Base-by-base conservation (phyloP, 2,329 filamentous ascomycete species). In the Cylindrodendrum hubeiense region DNA sequence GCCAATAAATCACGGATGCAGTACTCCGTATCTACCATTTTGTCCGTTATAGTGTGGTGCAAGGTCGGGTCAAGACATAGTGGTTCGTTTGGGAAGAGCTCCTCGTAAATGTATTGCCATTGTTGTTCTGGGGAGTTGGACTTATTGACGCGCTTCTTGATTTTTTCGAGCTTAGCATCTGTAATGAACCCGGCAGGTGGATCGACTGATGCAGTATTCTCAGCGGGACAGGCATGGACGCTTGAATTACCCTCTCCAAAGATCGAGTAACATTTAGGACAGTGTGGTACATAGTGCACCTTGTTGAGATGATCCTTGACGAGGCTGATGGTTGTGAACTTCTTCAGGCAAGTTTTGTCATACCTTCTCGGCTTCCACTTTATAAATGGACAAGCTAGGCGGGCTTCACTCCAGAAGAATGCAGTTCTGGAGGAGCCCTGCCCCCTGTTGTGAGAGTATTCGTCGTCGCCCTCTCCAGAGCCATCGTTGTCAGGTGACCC, bases 381-480 rank as follows among this genome's bases (percentile, higher is more conserved):
- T 2, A 47, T 5, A 24, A 55, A n/a, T 4, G 65, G 65, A 10
- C 63, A 67, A n/a, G 54, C 65, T 19, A 19, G 59, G 5, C 17
- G 3, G 4, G 24, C 5, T n/a, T 8, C 5, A 21, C 2, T n/a
- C n/a, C n/a, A n/a, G 3, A 17, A 9, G 5, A 8, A 1, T 2
- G 9, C 1, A 9, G 2, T 2, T 7, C 0, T 1, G 8, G 53
- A 37, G 2, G 24, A 2, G 12, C 3, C 22, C n/a, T 8, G 6
- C 1, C 21, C 4, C 7, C 53, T 41, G 0, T 5, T 10, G 2
- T n/a, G 8, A n/a, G 41, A 13, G 4, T 37, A 22, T 6, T 66
- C 65, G 17, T 67, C 58, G 2, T 67, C 65, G 2, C 58, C 52
- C 2, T 21, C 43, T 2, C 6, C 49, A 2, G 51, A 39, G 1